Base-by-base conservation (phyloP, 345 rosid genomes). In the Salix purpurea region DNA sequence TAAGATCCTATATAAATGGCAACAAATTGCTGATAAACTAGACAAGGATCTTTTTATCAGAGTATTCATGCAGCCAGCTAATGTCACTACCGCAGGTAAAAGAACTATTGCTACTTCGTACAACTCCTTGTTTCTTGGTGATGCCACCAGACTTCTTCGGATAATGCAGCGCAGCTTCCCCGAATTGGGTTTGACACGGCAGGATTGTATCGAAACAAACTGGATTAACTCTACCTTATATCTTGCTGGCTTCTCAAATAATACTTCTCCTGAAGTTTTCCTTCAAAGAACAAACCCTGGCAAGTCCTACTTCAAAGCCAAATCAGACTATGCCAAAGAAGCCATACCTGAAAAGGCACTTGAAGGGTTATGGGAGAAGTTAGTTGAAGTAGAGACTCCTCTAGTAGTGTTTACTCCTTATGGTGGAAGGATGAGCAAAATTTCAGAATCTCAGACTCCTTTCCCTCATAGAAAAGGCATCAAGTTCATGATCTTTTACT, bases 341-440 rank as follows among this genome's bases (percentile, higher is more conserved):
- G 78, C 82, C 23, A 75, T 84, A 10, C 74, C 86, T 4, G 73
- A 76, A 74, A 68, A 68, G 0, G 78, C 61, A 9, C 70, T 84
- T 21, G 65, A 67, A 50, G 70, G 66, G 19, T 13, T 66, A 7
- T 91, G 89, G 83, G 56, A 75, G 68, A 86, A 84, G 66, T 6
- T 91, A 12, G 1, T 84, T 7, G 44, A 86, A 75, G 92, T 85
- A 70, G 90, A 91, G 2, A 16, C 19, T 7, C 86, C 96, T 0
- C 26, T 85, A 74, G 82, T 82, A 86, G 44, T 40, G 44, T 40
- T 40, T 10, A 40, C 44, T 40, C 44, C 44, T 40, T 40, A 40
- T 10, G 44, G 44, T 10, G 44, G 44, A 40, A 40, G 11, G 44
- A 40, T 40, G 44, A 40, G 4, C 44, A 10, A 2, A 40, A 40